Base-by-base conservation (phyloP, 2,329 filamentous ascomycete species). In the Colletotrichum sp. region DNA sequence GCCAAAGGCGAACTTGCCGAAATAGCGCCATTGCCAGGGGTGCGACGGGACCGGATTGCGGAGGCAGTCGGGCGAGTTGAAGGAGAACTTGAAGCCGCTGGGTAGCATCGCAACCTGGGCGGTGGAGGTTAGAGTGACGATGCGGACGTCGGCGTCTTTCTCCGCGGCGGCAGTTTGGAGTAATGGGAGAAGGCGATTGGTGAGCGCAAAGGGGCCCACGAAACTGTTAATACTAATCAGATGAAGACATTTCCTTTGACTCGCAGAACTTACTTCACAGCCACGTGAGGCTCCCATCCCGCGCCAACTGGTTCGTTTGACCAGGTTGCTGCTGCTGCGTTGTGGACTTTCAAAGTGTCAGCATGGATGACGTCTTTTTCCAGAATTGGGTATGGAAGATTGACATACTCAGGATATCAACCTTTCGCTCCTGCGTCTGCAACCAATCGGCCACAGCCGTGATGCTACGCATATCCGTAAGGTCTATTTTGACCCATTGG, bases 271-370 rank as follows among this genome's bases (percentile, higher is more conserved):
- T 72, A 82, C 81, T 77, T 78, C 13, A 70, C 67, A 16, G 79
- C 72, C 80, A 82, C 81, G 32, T 75, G 71, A 12, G 68, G 39
- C 57, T 82, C 81, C 76, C 79, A 82, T 18, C 77, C 77, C 0
- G 59, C 73, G 2, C 71, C 76, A 5, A 69, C 71, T 2, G 64
- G 59, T 21, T 80, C 68, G 4, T 62, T 63, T 1, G 66, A 60
- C 2, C 24, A 21, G 6, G 72, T 66, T 5, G 52, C 36, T 4
- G 36, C 62, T 12, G 78, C 79, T 2, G 78, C 78, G 39, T 80
- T 82, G 72, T 82, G 81, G 13, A 83, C 81, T 83, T 32, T 0
- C 1, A 3, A 4, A n/a, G 16, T 16, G 26, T 60, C 63, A 68
- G 57, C 34, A 34, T 4, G 52, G 4, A 4, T 6, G 9, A 16